These are phyloP conservation scores for Cercospora canescens DNA, from an alignment of 2,329 filamentous ascomycete species.

Conservation along the genomic window DNA sequence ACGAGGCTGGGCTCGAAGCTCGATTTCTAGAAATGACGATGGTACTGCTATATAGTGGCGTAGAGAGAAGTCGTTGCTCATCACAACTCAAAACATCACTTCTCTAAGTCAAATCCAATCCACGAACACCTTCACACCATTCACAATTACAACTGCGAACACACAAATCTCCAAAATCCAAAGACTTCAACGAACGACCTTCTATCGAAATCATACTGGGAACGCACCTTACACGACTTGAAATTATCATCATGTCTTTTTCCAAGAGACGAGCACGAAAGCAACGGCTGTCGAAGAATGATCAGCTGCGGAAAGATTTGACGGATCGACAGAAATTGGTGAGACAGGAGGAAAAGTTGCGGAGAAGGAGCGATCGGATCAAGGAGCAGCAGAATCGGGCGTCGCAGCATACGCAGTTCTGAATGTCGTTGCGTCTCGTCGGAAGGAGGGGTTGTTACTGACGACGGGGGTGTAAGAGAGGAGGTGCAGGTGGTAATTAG, in stretches of 20 bases:
- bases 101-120: background rate
- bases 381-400: slow-evolving; percentile 4
- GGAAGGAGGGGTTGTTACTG: background rate
- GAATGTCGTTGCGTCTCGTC: background rate
- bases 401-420: slow-evolving; percentile 3
- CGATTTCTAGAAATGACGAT: background rate
- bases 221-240: too few relatives aligned
- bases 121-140: background rate
- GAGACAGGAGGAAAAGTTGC: slow-evolving; percentile 1
- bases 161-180: too few relatives aligned
- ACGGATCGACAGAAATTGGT: slow-evolving; percentile 3
- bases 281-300: slow-evolving; percentile 4
- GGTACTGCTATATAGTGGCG: background rate
- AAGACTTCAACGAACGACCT: background rate
- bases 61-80: background rate
- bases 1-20: background rate
- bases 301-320: slow-evolving; percentile 1
- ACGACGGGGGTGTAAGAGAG: background rate
- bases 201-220: too few relatives aligned
- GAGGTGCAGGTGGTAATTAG: too few relatives aligned
- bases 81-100: background rate
- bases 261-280: slow-evolving; percentile 5
- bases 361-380: slow-evolving; percentile 2
- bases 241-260: too few relatives aligned
- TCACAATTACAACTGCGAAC: too few relatives aligned